These are phyloP conservation scores for Candida palmyrensis DNA, from an alignment of 805 yeast genomes.

Conservation along the genomic window DNA sequence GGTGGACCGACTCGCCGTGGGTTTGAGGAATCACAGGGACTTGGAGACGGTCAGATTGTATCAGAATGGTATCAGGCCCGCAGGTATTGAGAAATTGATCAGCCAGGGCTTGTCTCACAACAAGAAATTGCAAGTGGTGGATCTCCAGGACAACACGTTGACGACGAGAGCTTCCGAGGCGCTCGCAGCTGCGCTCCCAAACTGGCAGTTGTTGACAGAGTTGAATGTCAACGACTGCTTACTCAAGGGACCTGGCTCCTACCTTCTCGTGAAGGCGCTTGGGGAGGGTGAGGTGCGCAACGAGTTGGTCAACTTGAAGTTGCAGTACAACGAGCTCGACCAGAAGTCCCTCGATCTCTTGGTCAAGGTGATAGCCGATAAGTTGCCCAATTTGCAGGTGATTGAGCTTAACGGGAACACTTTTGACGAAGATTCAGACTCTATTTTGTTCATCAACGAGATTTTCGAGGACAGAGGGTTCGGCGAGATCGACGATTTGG, in stretches of 20 bases:
- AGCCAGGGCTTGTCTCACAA: slow-evolving; percentile 65
- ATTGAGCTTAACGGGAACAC: slow-evolving; percentile 92
- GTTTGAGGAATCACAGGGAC: slow-evolving; percentile 73
- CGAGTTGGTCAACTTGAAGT: slow-evolving; percentile 53
- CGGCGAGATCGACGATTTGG: slow-evolving; percentile 89
- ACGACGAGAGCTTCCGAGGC: slow-evolving; percentile 65
- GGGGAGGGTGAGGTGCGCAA: slow-evolving; percentile 25
- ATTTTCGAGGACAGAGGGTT: slow-evolving; percentile 66
- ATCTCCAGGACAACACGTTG: slow-evolving; percentile 93
- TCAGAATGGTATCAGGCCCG: slow-evolving; percentile 97
- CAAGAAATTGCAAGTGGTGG: slow-evolving; percentile 59
- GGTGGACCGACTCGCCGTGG: slow-evolving; percentile 75
- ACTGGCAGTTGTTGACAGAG: slow-evolving; percentile 69
- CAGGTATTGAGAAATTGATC: slow-evolving; percentile 75
- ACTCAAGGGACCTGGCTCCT: slow-evolving; percentile 73
- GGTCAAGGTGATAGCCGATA: slow-evolving; percentile 44
- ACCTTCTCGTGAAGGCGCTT: slow-evolving; percentile 46
- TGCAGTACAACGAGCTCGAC: slow-evolving; percentile 88
- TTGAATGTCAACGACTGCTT: slow-evolving; percentile 87
- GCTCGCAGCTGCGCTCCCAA: slow-evolving; percentile 37
- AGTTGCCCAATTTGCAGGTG: slow-evolving; percentile 53
- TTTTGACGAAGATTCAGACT: slow-evolving; percentile 81
- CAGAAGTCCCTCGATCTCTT: slow-evolving; percentile 58
- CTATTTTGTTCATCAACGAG: slow-evolving; percentile 53
- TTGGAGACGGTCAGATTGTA: slow-evolving; percentile 74